Base-by-base conservation (phyloP, 2,329 filamentous ascomycete species). In the Xylaria sp. region DNA sequence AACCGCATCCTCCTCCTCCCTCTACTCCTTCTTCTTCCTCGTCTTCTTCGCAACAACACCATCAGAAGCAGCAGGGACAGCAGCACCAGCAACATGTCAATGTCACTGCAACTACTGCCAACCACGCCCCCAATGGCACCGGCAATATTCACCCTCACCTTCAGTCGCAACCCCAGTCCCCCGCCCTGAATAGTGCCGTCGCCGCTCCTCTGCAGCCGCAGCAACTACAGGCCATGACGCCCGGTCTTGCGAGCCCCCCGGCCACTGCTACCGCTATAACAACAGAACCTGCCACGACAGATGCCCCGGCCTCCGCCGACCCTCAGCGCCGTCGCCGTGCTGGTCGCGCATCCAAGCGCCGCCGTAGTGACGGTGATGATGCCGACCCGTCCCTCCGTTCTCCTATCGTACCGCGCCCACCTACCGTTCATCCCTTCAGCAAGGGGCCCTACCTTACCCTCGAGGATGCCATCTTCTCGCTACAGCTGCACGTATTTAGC, bases 401-500 rank as follows among this genome's bases (percentile, higher is more conserved):
- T n/a, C 63, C 69, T 11, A 23, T 57, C 1, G 51, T 65, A 4
- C 68, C 72, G 0, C 68, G 59, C 17, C 69, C 63, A 17, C 71
- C 71, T 40, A 66, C 70, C 15, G 64, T 68, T 23, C 72, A 75
- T 17, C 74, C 74, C 1, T 67, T 77, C 17, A 73, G 59, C 64
- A 74, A 73, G 38, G 76, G 76, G 0, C 76, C 76, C 5, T 77
- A 77, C 71, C 46, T 69, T 33, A 74, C 74, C 1, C 51, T 76
- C 33, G 74, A 76, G 17, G 76, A 77, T 51, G 76, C 76, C 31
- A 73, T 75, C 38, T 77, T 77, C 70, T 65, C 72, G n/a, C 69
- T 77, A 20, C 76, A 77, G 65, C 69, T 74, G 4, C 74, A 77
- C 67, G 75, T 77, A 28, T 77, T 77, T 63, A 76, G 71, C 38